Evolutionary conservation across 768 basidiomycete genomes (phyloP), one percentile per base, ranked within the genome.

Genomic region (Piloderma croceum): DNA sequence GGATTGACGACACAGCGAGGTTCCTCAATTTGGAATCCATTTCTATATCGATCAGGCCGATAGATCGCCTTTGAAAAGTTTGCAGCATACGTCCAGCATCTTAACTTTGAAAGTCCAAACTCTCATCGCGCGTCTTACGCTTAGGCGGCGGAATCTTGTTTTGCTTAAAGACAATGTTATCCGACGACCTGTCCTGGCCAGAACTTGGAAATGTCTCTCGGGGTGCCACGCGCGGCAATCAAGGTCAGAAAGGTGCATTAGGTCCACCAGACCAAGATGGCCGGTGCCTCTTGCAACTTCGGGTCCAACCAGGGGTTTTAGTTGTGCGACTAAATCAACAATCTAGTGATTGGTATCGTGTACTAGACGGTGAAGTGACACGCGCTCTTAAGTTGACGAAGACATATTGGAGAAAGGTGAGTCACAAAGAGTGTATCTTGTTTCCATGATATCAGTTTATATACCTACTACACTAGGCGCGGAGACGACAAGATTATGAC

Each of bases 161-260:
- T n/a, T n/a, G n/a, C n/a, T n/a, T n/a, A n/a, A n/a, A n/a, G n/a
- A n/a, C n/a, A 21, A 74, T 73, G 69, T 61, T 69, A 44, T 54
- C 73, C 48, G 86, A 89, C 68, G 85, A 89, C 70, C 72, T 88
- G 40, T 85, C 85, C 18, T 89, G 85, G 85, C 85, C 85, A 48
- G 85, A 89, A 62, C 71, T 86, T 46, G 86, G 85, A 47, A 89
- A 88, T 54, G 83, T 89, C 49, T 86, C 86, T 41, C 76, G 85
- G 42, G 85, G 86, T 35, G 86, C 86, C 19, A 88, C 86, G 36
- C 64, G 86, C 57, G 85, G 85, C 45, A 89, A 89, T 62, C 86
- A 88, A 70, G 86, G 86, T 36, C 83, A 87, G 58, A 89, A 89
- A 57, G 86, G 86, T 46, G 81, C 79, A 32, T 64, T 88, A 23